Evolutionary conservation across 768 basidiomycete genomes (phyloP).

Genomic region (Pisolithus sp.): DNA sequence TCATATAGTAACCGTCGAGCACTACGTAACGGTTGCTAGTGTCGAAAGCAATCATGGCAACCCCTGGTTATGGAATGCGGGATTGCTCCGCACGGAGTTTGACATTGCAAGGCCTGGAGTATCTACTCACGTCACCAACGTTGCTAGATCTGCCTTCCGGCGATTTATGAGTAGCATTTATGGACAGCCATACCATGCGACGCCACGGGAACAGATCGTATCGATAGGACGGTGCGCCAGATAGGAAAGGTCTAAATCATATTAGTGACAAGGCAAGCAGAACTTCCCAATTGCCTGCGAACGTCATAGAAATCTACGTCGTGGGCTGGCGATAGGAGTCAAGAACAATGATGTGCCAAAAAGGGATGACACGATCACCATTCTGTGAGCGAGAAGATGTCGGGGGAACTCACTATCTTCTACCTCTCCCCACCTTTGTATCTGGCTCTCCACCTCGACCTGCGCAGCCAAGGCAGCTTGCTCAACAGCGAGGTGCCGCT

Average conservation of each 20-base stretch:
- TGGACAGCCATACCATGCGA: slow-evolving; percentile 4
- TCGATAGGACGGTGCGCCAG: slow-evolving; percentile 4
- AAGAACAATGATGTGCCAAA: background rate
- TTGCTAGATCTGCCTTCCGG: slow-evolving; percentile 7
- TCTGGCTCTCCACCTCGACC: slow-evolving; percentile 94
- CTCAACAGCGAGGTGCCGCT: slow-evolving; percentile 70
- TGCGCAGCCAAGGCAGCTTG: slow-evolving; percentile 79
- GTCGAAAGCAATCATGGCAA: too few species aligned
- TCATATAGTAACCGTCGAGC: background rate
- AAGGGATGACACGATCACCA: background rate
- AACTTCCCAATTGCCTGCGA: slow-evolving; percentile 78
- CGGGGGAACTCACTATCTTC: slow-evolving; percentile 79
- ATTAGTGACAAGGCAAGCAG: slow-evolving; percentile 51
- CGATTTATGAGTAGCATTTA: slow-evolving; percentile 6
- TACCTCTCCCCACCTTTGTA: slow-evolving; percentile 98
- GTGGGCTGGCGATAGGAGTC: slow-evolving; percentile 58
- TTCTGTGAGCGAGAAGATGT: background rate
- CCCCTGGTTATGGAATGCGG: background rate
- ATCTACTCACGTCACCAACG: slow-evolving; percentile 14
- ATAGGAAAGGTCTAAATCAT: slow-evolving; percentile 17
- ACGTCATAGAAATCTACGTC: slow-evolving; percentile 97
- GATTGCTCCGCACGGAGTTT: background rate
- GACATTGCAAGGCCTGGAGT: slow-evolving; percentile 5
- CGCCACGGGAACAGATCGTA: background rate
- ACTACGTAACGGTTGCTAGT: too few species aligned